Percentiles rank a stretch among this genome's conserved stretches.
These are phyloP conservation scores for Yamadazyma nakazawae DNA, from an alignment of 805 yeast genomes.

Conservation along the genomic window DNA sequence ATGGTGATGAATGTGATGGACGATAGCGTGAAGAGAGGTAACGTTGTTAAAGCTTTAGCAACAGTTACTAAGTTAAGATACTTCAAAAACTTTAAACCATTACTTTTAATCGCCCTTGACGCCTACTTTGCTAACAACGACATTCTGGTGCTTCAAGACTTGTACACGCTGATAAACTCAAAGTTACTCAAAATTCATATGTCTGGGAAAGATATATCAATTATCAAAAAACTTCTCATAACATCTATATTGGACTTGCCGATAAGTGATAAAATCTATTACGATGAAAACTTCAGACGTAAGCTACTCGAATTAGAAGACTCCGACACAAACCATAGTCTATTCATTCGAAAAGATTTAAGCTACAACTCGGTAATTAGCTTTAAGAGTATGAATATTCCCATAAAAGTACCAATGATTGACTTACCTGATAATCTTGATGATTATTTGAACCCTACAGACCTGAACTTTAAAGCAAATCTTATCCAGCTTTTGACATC, in stretches of 20 bases:
- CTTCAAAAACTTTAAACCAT: slow-evolving; percentile 57
- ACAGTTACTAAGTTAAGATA: slow-evolving; percentile 52
- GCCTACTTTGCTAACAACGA: slow-evolving; percentile 33
- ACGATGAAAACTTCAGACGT: slow-evolving; percentile 36
- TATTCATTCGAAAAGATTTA: slow-evolving; percentile 42
- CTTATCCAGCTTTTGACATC: slow-evolving; percentile 33
- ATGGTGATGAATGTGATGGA: slow-evolving; percentile 49
- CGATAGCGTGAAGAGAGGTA: slow-evolving; percentile 52
- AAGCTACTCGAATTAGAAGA: slow-evolving; percentile 29
- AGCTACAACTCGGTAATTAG: slow-evolving; percentile 37
- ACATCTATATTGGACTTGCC: slow-evolving; percentile 44
- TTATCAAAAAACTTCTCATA: slow-evolving; percentile 34
- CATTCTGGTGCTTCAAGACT: slow-evolving; percentile 20
- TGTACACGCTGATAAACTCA: slow-evolving; percentile 31
- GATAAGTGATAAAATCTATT: slow-evolving; percentile 37
- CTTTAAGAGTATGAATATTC: slow-evolving; percentile 43
- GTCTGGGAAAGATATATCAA: slow-evolving; percentile 19
- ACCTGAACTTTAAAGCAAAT: slow-evolving; percentile 39
- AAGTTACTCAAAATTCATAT: slow-evolving; percentile 24
- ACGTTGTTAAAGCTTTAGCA: slow-evolving; percentile 55
- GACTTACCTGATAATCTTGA: slow-evolving; percentile 41
- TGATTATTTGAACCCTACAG: slow-evolving; percentile 45
- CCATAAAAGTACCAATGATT: slow-evolving; percentile 42
- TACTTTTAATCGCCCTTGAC: slow-evolving; percentile 52
- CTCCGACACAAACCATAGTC: slow-evolving; percentile 25